A percentile compares a stretch with the other conserved stretches of the same genome.
Evolutionary conservation across 805 yeast genomes (phyloP).

Genomic region (Candida tammaniensis): DNA sequence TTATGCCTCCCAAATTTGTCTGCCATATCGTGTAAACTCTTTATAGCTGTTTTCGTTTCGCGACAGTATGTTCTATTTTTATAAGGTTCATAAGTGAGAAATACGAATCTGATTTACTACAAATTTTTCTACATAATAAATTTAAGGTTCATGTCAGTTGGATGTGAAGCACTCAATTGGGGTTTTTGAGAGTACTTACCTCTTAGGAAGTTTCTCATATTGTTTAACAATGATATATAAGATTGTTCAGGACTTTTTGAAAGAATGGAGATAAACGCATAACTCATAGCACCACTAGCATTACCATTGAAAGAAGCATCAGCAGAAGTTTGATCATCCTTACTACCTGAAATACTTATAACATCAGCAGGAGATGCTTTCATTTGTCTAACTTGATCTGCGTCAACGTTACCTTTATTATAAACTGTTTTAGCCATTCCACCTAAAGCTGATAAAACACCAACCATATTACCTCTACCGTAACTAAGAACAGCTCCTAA

Average conservation of each 20-base stretch:
- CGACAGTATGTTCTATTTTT: too few relatives aligned
- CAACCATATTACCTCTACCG: constrained; percentile 34
- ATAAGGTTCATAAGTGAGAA: too few relatives aligned
- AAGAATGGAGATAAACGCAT: constrained; percentile 32
- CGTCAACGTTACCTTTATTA: constrained; percentile 9
- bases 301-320: constrained; percentile 35
- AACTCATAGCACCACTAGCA: constrained; percentile 40
- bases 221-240: constrained; percentile 33
- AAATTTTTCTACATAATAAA: constrained; percentile 22
- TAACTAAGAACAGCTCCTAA: constrained; percentile 29
- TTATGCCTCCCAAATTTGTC: constrained; percentile 42
- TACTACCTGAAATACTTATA: constrained; percentile 35
- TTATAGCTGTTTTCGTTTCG: too few relatives aligned
- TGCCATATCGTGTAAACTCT: constrained; percentile 21
- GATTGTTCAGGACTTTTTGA: constrained; percentile 29
- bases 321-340: constrained; percentile 41
- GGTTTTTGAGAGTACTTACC: constrained; percentile 38
- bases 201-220: constrained; percentile 31
- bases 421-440: constrained; percentile 33
- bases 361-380: constrained; percentile 40
- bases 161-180: constrained; percentile 38
- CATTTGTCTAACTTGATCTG: constrained; percentile 23
- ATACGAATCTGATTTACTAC: too few relatives aligned
- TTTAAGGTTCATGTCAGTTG: constrained; percentile 36
- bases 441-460: constrained; percentile 34